phyloP scores from a whole-genome alignment of 257 asterid genomes.

The Plantago elongata region DNA sequence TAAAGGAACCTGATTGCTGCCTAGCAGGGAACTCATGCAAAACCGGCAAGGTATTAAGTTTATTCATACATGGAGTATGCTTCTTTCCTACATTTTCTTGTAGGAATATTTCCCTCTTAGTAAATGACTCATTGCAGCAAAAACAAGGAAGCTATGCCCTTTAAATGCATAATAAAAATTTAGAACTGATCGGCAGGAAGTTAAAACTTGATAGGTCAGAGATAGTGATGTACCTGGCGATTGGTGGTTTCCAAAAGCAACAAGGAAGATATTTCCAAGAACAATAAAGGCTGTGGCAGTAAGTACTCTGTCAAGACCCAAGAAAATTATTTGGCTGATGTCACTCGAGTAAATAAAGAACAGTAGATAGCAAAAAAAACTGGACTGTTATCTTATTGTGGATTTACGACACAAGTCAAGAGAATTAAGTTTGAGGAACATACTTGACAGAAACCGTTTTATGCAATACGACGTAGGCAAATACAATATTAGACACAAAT shows the following conservation, averaged over 20 bases:
- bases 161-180: not conserved
- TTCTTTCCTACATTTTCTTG: no score
- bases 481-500: constrained; percentile 88
- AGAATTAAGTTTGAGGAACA: constrained; percentile 26
- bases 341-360: constrained; percentile 1
- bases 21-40: no score
- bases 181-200: constrained; percentile 12
- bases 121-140: no score
- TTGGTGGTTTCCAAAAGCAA: constrained; percentile 98
- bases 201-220: constrained; percentile 17
- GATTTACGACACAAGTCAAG: constrained; percentile 12
- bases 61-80: no score
- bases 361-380: constrained; percentile 11
- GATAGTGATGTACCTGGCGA: constrained; percentile 73
- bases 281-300: constrained; percentile 93
- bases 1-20: no score
- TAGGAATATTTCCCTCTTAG: no score
- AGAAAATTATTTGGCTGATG: constrained; percentile 21
- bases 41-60: no score
- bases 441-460: constrained; percentile 84
- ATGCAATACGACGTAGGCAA: constrained; percentile 78
- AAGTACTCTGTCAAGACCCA: constrained; percentile 59
- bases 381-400: constrained; percentile 16
- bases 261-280: constrained; percentile 92
- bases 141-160: constrained; percentile 12